Evolutionary conservation across 352 stramenopile genomes (phyloP).

Genomic region (Phytophthora podocarpi): DNA sequence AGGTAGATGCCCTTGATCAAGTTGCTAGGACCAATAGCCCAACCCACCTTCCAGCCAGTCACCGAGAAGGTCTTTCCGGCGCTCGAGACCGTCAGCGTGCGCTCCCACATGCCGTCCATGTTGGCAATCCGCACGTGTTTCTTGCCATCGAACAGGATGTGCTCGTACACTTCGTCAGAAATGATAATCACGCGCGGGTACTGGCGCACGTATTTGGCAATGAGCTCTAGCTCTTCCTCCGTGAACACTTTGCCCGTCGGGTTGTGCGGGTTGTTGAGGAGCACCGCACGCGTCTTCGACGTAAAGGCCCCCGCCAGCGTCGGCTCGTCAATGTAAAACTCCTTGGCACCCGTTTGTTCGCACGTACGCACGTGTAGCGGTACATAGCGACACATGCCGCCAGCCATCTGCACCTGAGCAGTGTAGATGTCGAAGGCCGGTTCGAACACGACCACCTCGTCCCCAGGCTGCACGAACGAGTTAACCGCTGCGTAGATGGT

Average conservation of each 20-base stretch:
- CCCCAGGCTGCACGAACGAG: constrained; percentile 91
- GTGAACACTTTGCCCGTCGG: constrained; percentile 98
- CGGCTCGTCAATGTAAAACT: constrained; percentile 87
- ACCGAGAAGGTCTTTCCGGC: constrained; percentile 93
- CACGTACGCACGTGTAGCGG: constrained; percentile 66
- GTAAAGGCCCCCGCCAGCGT: constrained; percentile 90
- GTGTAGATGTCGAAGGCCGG: constrained; percentile 98
- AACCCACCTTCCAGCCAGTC: constrained; percentile 94
- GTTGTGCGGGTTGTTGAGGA: constrained; percentile 99
- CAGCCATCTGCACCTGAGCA: constrained; percentile 86
- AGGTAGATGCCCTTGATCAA: constrained; percentile 79
- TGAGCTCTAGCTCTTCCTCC: constrained; percentile 90
- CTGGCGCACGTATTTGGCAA: constrained; percentile 87
- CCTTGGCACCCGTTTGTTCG: constrained; percentile 42
- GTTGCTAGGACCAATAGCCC: constrained; percentile 86
- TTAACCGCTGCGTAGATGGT: constrained; percentile 94
- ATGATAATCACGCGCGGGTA: constrained; percentile 93
- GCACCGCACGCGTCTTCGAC: constrained; percentile 92
- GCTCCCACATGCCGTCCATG: constrained; percentile 84
- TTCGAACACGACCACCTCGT: constrained; percentile 98
- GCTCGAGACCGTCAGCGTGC: constrained; percentile 90
- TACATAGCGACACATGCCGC: constrained; percentile 81
- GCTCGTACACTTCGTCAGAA: constrained; percentile 99
- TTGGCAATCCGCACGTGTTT: constrained; percentile 73
- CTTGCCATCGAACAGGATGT: constrained; percentile 91